Conservation (phyloP, 805 yeast genomes). For the Kodamaea nitidulidarum region DNA sequence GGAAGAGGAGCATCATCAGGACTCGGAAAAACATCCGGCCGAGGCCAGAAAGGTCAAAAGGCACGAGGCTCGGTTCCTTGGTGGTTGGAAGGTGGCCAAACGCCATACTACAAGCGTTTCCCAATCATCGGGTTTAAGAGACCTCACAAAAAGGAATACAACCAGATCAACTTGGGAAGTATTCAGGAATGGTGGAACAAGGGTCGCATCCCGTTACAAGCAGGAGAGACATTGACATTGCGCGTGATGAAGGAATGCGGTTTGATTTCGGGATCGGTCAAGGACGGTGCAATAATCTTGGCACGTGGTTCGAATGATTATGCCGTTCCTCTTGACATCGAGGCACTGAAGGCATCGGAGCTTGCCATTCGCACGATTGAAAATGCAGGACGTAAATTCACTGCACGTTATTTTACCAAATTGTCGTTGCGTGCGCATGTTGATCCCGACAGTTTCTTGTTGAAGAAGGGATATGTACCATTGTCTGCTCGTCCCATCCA, state of each 20-base stretch:
- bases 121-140: constrained; percentile 88
- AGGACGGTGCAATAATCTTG: constrained; percentile 78
- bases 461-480: constrained; percentile 76
- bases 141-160: constrained; percentile 49
- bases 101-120: constrained; percentile 78
- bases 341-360: constrained; percentile 76
- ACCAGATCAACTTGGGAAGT: constrained; percentile 61
- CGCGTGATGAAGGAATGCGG: constrained; percentile 73
- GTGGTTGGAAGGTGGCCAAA: constrained; percentile 99
- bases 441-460: constrained; percentile 64
- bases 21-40: constrained; percentile 89
- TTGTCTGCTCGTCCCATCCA: constrained; percentile 80
- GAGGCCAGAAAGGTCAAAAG: constrained; percentile 99
- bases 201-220: constrained; percentile 57
- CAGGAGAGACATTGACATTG: constrained; percentile 69
- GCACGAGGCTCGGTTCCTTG: constrained; percentile 87
- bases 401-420: constrained; percentile 62
- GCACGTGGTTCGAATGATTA: constrained; percentile 55
- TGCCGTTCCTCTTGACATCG: constrained; percentile 64
- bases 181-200: constrained; percentile 67
- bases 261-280: constrained; percentile 62
- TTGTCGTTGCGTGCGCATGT: constrained; percentile 73
- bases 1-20: constrained; percentile 97
- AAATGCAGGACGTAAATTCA: constrained; percentile 65
- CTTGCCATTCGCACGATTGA: constrained; percentile 75